Evolutionary conservation across 2,329 filamentous ascomycete species (phyloP).

Genomic region (Calonectria pseudoreteaudii): DNA sequence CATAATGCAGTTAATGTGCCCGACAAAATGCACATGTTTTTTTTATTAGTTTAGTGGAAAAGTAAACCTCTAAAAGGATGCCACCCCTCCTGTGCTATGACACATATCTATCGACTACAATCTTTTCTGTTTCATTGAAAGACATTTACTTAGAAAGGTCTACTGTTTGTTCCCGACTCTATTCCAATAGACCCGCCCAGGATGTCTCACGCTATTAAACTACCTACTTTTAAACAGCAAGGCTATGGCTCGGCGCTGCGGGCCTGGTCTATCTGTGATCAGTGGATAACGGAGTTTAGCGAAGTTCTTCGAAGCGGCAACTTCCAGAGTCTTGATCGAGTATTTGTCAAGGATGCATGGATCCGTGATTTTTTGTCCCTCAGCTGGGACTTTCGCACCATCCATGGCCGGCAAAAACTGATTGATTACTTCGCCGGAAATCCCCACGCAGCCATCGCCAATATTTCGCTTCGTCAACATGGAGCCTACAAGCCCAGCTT

Average conservation of each 20-base stretch:
- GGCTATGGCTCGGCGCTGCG: background rate
- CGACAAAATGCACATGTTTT: background rate
- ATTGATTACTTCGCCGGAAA: constrained; percentile 11
- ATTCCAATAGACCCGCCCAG: background rate
- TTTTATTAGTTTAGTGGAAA: background rate
- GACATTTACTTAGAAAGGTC: background rate
- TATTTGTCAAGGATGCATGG: constrained; percentile 43
- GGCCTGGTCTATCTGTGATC: background rate
- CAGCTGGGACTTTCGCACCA: constrained; percentile 45
- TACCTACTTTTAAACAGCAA: background rate
- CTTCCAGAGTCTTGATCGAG: background rate
- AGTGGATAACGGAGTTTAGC: background rate
- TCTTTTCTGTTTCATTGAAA: no score
- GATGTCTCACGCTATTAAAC: background rate
- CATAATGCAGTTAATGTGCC: background rate
- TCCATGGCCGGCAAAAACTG: constrained; percentile 27
- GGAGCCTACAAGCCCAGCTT: constrained; percentile 6
- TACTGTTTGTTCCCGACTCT: background rate
- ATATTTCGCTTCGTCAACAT: constrained; percentile 6
- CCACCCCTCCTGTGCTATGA: background rate
- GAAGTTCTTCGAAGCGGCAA: background rate
- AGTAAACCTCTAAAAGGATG: background rate
- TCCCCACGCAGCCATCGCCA: constrained; percentile 9
- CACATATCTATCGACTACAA: background rate
- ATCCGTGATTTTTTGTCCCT: constrained; percentile 44